Conservation (phyloP, 2,329 filamentous ascomycete genomes). For the Colletotrichum eleusines region DNA sequence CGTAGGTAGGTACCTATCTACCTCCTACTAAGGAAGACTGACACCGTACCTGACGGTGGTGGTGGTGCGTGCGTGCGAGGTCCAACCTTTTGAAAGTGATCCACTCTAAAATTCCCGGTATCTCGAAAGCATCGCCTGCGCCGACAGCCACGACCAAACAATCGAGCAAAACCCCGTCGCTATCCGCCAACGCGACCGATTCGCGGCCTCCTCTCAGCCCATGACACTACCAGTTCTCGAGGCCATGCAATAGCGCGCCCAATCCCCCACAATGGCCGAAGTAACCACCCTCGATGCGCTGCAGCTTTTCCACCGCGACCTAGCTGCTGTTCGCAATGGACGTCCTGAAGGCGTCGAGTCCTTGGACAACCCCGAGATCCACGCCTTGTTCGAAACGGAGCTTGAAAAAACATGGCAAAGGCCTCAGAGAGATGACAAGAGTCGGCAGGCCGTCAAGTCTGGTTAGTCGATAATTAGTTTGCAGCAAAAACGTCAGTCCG, state of each 20-base stretch:
- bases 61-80: background rate
- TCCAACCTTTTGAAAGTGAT: conserved; percentile 16
- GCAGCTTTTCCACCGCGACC: conserved; percentile 86
- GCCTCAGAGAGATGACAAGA: conserved; percentile 78
- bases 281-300: conserved; percentile 80
- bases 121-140: conserved; percentile 34
- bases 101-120: conserved; percentile 43
- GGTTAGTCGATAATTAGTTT: conserved; percentile 60
- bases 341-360: conserved; percentile 71
- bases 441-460: conserved; percentile 76
- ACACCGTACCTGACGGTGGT: conserved; percentile 2
- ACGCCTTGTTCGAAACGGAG: conserved; percentile 77
- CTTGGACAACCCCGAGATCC: conserved; percentile 77
- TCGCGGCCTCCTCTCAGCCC: conserved; percentile 33
- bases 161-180: conserved; percentile 18
- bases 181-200: conserved; percentile 34
- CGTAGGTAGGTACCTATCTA: too few relatives aligned
- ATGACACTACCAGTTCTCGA: conserved; percentile 38
- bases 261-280: conserved; percentile 73
- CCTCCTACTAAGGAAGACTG: background rate
- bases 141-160: conserved; percentile 26
- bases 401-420: conserved; percentile 82
- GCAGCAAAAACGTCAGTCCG: background rate
- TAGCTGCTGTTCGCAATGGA: conserved; percentile 80
- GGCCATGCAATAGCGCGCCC: conserved; percentile 61